Conservation (phyloP, 495 filamentous ascomycete species). For the Xylaria sp. region DNA sequence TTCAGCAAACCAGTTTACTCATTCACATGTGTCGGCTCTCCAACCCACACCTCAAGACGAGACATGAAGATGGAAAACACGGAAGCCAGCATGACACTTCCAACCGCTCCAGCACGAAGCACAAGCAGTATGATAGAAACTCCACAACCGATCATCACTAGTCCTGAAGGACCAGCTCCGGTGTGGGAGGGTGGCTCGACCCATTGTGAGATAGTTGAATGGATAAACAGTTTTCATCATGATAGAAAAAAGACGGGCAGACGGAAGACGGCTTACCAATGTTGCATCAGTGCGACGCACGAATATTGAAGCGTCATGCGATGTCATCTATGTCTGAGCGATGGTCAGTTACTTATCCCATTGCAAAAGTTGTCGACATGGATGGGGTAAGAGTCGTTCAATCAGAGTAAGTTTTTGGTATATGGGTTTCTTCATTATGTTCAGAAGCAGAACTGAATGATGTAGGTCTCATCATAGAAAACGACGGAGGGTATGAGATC, state of each 20-base stretch:
- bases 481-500: constrained; percentile 24
- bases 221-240: constrained; percentile 99
- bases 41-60: constrained; percentile 53
- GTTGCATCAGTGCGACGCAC: background rate
- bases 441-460: constrained; percentile 97
- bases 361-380: background rate
- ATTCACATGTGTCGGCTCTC: constrained; percentile 54
- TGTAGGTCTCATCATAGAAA: constrained; percentile 75
- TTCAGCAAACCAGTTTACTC: constrained; percentile 58
- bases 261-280: constrained; percentile 9
- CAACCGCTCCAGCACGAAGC: constrained; percentile 32
- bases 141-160: constrained; percentile 90
- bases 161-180: constrained; percentile 62
- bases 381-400: constrained; percentile 12
- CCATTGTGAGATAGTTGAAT: constrained; percentile 86
- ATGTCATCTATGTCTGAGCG: background rate
- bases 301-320: background rate
- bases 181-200: constrained; percentile 83
- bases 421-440: constrained; percentile 79
- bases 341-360: constrained; percentile 21
- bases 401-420: constrained; percentile 75
- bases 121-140: constrained; percentile 50
- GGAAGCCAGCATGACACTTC: constrained; percentile 56
- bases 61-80: constrained; percentile 43
- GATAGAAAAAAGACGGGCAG: constrained; percentile 35